These are phyloP conservation scores for Huntiella bhutanensis DNA, from an alignment of 2,329 filamentous ascomycete genomes.

Conservation along the genomic window DNA sequence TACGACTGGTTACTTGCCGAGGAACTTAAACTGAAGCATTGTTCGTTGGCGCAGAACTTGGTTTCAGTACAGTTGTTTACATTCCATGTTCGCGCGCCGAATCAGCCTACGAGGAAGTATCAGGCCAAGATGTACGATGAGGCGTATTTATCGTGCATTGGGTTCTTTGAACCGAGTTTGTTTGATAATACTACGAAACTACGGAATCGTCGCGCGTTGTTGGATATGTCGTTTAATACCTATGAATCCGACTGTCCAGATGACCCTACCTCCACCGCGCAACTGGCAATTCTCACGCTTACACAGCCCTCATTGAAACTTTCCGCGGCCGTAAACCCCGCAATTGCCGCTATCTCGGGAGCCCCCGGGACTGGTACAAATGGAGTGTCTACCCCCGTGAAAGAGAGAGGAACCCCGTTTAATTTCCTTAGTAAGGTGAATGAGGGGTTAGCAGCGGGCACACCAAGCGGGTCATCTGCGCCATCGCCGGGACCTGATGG, in stretches of 20 bases:
- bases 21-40: slow-evolving; percentile 84
- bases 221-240: slow-evolving; percentile 77
- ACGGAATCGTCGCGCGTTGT: slow-evolving; percentile 55
- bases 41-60: slow-evolving; percentile 75
- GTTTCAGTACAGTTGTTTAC: slow-evolving; percentile 76
- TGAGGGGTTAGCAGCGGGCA: slow-evolving; percentile 47
- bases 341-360: slow-evolving; percentile 15
- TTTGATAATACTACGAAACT: slow-evolving; percentile 75
- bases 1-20: slow-evolving; percentile 90
- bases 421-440: slow-evolving; percentile 49
- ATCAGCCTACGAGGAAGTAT: slow-evolving; percentile 81
- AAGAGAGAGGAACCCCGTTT: slow-evolving; percentile 46
- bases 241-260: slow-evolving; percentile 79
- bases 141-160: slow-evolving; percentile 82
- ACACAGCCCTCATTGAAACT: slow-evolving; percentile 39
- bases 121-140: slow-evolving; percentile 96
- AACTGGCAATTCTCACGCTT: slow-evolving; percentile 44
- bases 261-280: slow-evolving; percentile 71
- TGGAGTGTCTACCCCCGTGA: slow-evolving; percentile 39
- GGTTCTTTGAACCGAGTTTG: slow-evolving; percentile 74
- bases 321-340: slow-evolving; percentile 24
- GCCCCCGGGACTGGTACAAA: slow-evolving; percentile 11
- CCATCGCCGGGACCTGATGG: slow-evolving; percentile 76
- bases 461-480: slow-evolving; percentile 68
- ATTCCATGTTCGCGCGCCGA: slow-evolving; percentile 76